These are phyloP conservation scores for Colletotrichum trifolii DNA, from an alignment of 2,329 filamentous ascomycete species.

Conservation along the genomic window DNA sequence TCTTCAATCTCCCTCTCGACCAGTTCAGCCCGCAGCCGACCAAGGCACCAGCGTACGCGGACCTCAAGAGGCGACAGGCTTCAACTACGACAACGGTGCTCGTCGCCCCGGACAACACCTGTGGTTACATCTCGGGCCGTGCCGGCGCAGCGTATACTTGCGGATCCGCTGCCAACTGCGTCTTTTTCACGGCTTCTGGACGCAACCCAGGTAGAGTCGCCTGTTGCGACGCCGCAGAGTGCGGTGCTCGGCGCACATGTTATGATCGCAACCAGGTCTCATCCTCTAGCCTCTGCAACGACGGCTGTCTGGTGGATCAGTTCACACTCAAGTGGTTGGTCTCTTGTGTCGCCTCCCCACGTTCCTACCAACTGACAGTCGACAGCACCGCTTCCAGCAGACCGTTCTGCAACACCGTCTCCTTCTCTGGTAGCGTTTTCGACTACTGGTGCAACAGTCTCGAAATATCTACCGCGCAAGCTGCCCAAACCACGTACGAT, in stretches of 20 bases:
- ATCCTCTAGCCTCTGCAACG: constrained; percentile 51
- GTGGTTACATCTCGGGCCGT: constrained; percentile 59
- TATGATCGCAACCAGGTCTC: constrained; percentile 50
- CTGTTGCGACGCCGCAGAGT: constrained; percentile 53
- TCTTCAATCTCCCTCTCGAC: constrained; percentile 46
- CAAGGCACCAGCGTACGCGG: constrained; percentile 48
- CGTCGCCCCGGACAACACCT: constrained; percentile 62
- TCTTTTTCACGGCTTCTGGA: constrained; percentile 49
- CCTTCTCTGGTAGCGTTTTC: constrained; percentile 52
- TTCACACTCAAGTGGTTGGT: constrained; percentile 60
- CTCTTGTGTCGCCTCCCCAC: not conserved
- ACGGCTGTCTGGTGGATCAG: constrained; percentile 52
- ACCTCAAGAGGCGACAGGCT: constrained; percentile 46
- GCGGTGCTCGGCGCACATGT: constrained; percentile 51
- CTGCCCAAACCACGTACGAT: constrained; percentile 53
- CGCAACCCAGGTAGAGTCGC: constrained; percentile 50
- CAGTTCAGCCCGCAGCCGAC: constrained; percentile 56
- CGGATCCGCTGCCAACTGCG: constrained; percentile 47
- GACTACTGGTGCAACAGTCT: constrained; percentile 58
- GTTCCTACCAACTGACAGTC: constrained; percentile 36
- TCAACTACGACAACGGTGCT: constrained; percentile 49
- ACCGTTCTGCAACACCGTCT: constrained; percentile 59
- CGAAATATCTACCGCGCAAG: constrained; percentile 47
- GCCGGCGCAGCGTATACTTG: constrained; percentile 55
- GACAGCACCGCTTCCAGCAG: constrained; percentile 48